Percentiles rank a stretch among this genome's conserved stretches.
These are phyloP conservation scores for Conringia planisiliqua DNA, from an alignment of 345 rosid species.

Conservation along the genomic window DNA sequence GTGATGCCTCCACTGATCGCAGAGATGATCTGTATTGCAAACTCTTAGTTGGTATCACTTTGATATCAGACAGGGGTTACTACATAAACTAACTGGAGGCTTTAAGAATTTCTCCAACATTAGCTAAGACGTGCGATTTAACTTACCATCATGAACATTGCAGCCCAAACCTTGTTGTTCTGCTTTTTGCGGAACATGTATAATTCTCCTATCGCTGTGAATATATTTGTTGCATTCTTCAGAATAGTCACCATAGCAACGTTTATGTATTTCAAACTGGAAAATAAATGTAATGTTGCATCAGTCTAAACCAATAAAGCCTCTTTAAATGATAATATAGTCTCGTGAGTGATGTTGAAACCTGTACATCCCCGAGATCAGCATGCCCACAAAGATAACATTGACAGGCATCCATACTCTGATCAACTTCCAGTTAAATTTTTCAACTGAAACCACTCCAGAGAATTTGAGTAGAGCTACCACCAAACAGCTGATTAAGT, in stretches of 20 bases:
- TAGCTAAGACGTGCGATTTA: neutral
- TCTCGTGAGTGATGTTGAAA: conserved; percentile 18
- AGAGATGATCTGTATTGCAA: conserved; percentile 66
- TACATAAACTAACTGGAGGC: neutral
- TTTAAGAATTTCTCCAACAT: neutral
- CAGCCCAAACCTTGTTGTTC: conserved; percentile 88
- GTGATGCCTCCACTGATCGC: conserved; percentile 82
- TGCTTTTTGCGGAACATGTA: conserved; percentile 83
- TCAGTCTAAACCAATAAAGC: neutral
- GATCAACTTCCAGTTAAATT: conserved; percentile 77
- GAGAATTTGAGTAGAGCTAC: conserved; percentile 50
- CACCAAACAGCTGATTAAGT: conserved; percentile 64
- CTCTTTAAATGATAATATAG: neutral
- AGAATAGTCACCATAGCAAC: conserved; percentile 95
- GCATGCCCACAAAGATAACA: conserved; percentile 88
- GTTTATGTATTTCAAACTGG: conserved; percentile 86
- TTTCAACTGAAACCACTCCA: conserved; percentile 67
- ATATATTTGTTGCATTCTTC: conserved; percentile 90
- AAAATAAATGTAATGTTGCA: conserved; percentile 21
- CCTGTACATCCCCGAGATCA: conserved; percentile 93
- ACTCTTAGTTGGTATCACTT: conserved; percentile 4
- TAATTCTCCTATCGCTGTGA: conserved; percentile 83
- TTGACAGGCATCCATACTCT: conserved; percentile 92
- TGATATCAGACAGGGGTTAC: neutral
- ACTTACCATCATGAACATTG: conserved; percentile 88